Conservation (phyloP, 225 moss, liverwort and hornwort genomes). For the Ulota crispa region DNA sequence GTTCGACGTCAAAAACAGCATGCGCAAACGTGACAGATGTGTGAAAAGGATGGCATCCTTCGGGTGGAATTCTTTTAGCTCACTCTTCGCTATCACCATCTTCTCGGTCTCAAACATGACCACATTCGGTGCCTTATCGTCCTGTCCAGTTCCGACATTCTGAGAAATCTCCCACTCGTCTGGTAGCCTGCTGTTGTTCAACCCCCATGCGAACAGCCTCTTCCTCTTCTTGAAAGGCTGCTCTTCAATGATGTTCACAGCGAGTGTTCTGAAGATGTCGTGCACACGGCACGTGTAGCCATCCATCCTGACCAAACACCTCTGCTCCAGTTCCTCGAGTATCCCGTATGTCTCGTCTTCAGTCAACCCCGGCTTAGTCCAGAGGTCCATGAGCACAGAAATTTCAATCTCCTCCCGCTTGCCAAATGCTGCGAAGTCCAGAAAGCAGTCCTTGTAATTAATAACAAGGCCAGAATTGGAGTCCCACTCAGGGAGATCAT, state of each 20-base stretch:
- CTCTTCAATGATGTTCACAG: constrained; percentile 16
- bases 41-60: constrained; percentile 27
- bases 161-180: constrained; percentile 23
- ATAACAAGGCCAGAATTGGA: neutral
- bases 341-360: constrained; percentile 39
- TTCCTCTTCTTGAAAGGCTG: constrained; percentile 5
- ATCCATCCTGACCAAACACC: constrained; percentile 40
- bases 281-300: constrained; percentile 51
- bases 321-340: constrained; percentile 45
- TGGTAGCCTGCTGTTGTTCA: constrained; percentile 12
- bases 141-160: neutral
- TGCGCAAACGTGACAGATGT: constrained; percentile 21
- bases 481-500: constrained; percentile 37
- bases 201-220: constrained; percentile 36
- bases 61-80: constrained; percentile 13
- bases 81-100: constrained; percentile 41
- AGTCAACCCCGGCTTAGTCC: constrained; percentile 41
- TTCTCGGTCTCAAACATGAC: constrained; percentile 31
- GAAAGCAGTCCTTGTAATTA: constrained; percentile 38
- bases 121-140: neutral
- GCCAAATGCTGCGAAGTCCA: constrained; percentile 48
- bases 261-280: constrained; percentile 44
- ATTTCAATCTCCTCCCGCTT: constrained; percentile 51
- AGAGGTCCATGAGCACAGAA: constrained; percentile 45
- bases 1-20: constrained; percentile 48